phyloP scores from a whole-genome alignment of 2,329 filamentous ascomycete species.

The Diaporthe sp. region DNA sequence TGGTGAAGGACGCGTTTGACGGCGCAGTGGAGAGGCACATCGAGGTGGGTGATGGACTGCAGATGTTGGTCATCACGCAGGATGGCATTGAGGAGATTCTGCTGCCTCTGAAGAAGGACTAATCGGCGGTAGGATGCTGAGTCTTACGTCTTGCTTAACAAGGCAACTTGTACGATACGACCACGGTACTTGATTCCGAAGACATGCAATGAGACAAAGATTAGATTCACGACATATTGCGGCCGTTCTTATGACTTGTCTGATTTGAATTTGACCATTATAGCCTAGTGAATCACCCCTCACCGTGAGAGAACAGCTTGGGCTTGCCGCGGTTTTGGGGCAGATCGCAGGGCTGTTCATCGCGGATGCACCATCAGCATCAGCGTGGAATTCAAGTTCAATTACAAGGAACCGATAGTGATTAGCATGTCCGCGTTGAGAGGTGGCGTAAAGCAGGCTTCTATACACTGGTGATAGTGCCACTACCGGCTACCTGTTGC shows the following conservation, averaged over 20 bases:
- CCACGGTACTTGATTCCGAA: conserved; percentile 22
- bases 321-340: background rate
- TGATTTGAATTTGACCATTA: background rate
- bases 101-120: conserved; percentile 90
- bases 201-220: conserved; percentile 26
- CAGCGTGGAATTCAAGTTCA: background rate
- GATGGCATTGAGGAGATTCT: conserved; percentile 89
- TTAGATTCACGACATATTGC: background rate
- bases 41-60: conserved; percentile 95
- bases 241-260: background rate
- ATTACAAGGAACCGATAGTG: background rate
- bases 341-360: background rate
- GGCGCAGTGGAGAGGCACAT: conserved; percentile 99
- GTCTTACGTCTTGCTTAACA: background rate
- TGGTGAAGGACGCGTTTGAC: conserved; percentile 98
- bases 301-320: background rate
- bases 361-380: background rate
- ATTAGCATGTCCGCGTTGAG: too few relatives aligned
- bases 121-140: conserved; percentile 44
- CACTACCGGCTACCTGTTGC: background rate
- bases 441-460: background rate
- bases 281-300: background rate
- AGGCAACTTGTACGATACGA: conserved; percentile 46
- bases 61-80: conserved; percentile 93
- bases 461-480: background rate